Base-by-base conservation (phyloP, 1,284 basidiomycete genomes). In the Ustilago hordei region DNA sequence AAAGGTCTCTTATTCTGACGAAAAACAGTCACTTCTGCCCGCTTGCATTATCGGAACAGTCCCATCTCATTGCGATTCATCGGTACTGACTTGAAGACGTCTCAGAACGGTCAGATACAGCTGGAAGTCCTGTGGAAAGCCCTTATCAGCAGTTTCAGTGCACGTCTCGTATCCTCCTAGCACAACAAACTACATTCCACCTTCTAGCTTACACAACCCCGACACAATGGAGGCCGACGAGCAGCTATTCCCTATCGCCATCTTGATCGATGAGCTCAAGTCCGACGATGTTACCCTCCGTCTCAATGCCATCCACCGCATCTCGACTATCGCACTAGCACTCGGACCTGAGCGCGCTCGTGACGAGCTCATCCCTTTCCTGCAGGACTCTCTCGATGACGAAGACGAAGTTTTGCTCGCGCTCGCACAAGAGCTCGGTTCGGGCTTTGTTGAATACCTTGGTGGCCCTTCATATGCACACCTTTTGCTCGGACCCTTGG, bases 351-450 rank as follows among this genome's bases (percentile, higher is more conserved):
- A 97, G 89, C 93, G 97, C 77, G 93, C 96, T 39, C 91, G 97
- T 75, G 94, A 96, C 71, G 97, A 99, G 87, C 91, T 99, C 76
- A 91, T 99, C 78, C 94, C 95, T 1, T 99, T 99, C 89, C 90
- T 99, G 67, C 93, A 95, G 88, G 96, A 99, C 85, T 97, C 95
- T 41, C 91, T 99, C 80, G 97, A 99, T 87, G 97, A 99, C 85
- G 97, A 99, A 88, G 97, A 99, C 87, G 97, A 99, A 86, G 96
- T 99, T 35, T 89, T 99, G 43, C 90, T 99, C 45, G 97, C 96
- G 4, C 89, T 99, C 61, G 95, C 96, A 23, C 96, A 98, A 83
- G 97, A 99, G 87, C 89, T 99, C 28, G 97, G 96, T 17, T 86
- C 74, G 34, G 74, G 79, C 39, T 93, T 92, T 85, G 93, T 95